phyloP scores from a whole-genome alignment of 2,329 filamentous ascomycete species.

The Clathrospora elynae region DNA sequence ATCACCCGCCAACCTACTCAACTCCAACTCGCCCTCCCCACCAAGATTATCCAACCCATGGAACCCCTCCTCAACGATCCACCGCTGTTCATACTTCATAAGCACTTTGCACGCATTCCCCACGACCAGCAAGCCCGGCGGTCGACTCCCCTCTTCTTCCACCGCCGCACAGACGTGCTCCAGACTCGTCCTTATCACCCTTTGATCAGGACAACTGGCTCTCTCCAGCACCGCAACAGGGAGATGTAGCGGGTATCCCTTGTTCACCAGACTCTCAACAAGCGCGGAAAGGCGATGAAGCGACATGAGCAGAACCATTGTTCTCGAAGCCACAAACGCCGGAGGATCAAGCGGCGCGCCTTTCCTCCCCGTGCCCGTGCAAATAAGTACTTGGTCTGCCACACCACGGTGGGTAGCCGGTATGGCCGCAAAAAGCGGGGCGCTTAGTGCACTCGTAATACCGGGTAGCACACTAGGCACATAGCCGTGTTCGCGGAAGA shows the following conservation, averaged over 20 bases:
- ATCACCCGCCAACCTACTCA: slow-evolving; percentile 19
- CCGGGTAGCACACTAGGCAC: slow-evolving; percentile 79
- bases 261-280: slow-evolving; percentile 65
- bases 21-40: slow-evolving; percentile 28
- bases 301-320: slow-evolving; percentile 94
- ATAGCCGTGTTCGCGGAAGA: slow-evolving; percentile 75
- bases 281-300: slow-evolving; percentile 81
- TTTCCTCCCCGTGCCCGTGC: slow-evolving; percentile 92
- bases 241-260: slow-evolving; percentile 72
- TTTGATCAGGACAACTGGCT: slow-evolving; percentile 91
- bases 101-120: slow-evolving; percentile 83
- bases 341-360: slow-evolving; percentile 83
- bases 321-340: slow-evolving; percentile 74
- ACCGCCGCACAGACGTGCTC: slow-evolving; percentile 79
- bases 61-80: slow-evolving; percentile 89
- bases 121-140: slow-evolving; percentile 85
- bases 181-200: slow-evolving; percentile 87
- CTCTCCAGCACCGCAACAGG: slow-evolving; percentile 93
- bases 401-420: slow-evolving; percentile 88
- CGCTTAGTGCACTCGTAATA: slow-evolving; percentile 84
- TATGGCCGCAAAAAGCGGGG: slow-evolving; percentile 85
- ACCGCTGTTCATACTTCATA: slow-evolving; percentile 65
- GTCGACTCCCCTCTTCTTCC: slow-evolving; percentile 85
- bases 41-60: slow-evolving; percentile 64
- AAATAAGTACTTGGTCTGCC: slow-evolving; percentile 92